Evolutionary conservation across 2,329 filamentous ascomycete species (phyloP), one percentile per base, ranked within the genome.

Genomic region (Daldinia sp.): DNA sequence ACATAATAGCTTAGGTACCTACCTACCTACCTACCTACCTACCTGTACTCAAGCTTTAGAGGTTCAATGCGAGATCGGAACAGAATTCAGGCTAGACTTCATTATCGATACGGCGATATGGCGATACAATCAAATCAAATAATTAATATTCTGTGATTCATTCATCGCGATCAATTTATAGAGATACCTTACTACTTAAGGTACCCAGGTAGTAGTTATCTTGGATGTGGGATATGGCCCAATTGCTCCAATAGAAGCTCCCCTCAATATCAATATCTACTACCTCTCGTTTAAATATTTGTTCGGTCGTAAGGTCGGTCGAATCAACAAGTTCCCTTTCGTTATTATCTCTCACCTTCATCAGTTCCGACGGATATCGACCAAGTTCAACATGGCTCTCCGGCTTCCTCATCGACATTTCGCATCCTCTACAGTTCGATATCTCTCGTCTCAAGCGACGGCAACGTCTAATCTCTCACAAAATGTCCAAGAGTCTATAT

Each of bases 391-490:
- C 37, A 78, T 79, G 76, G 73, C 75, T 55, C 65, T 75, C 60
- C 73, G 75, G 70, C 59, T 9, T 35, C 63, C 72, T 33, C 56
- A 67, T 37, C 75, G 74, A 50, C 54, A 69, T 48, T 60, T 72
- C 18, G 65, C 73, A 10, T 67, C 68, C 15, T 44, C 70, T 53
- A 63, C 74, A 57, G 51, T 69, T 20, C 72, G 75, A 56, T 60
- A 66, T 39, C 44, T 78, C 18, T 75, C 73, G n/a, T 76, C 74
- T 20, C 73, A 72, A 48, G 70, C 72, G 33, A 65, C 72, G 30
- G 66, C 72, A 3, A 28, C 65, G 41, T 77, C 76, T 44, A 79
- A 74, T 60, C 68, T 75, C 42, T 70, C 75, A 26, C 71, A 72
- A 42, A 65, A 74, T 37, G 59, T 70, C 15, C 68, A 75, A 63